A percentile compares a stretch with the other conserved stretches of the same genome.
These are phyloP conservation scores for Oryza glaberrima DNA, from an alignment of 176 grass and related monocot genomes.

Conservation along the genomic window DNA sequence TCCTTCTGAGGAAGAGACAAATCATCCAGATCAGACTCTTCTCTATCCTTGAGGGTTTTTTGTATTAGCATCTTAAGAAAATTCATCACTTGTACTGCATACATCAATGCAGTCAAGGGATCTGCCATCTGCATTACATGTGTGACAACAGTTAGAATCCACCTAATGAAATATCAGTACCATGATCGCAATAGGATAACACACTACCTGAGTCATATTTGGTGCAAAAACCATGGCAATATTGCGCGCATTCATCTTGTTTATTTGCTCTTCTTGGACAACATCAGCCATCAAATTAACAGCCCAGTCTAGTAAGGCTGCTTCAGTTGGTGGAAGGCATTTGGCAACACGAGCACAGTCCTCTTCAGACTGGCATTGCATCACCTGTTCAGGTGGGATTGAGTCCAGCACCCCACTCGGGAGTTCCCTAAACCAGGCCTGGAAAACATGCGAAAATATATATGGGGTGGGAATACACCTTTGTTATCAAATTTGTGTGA, in stretches of 20 bases:
- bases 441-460: constrained; percentile 14
- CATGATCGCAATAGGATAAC: not conserved
- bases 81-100: constrained; percentile 96
- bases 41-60: constrained; percentile 74
- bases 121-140: constrained; percentile 70
- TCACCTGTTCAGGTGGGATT: constrained; percentile 75
- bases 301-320: constrained; percentile 79
- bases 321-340: constrained; percentile 60
- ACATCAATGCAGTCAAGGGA: constrained; percentile 88
- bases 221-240: constrained; percentile 87
- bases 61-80: constrained; percentile 85
- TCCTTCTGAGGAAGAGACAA: constrained; percentile 45
- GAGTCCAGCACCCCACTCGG: constrained; percentile 64
- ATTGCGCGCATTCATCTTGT: constrained; percentile 89
- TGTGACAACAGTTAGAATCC: not conserved
- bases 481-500: not conserved
- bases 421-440: constrained; percentile 95
- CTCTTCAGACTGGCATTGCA: constrained; percentile 81
- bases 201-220: constrained; percentile 86
- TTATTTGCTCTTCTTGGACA: constrained; percentile 67
- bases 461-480: constrained; percentile 13
- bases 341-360: constrained; percentile 58
- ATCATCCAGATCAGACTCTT: constrained; percentile 53
- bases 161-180: not conserved
- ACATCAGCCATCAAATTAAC: constrained; percentile 92